Evolutionary conservation across 1,139 yeast species (phyloP), one percentile per base, ranked within the genome.

Genomic region (Candida tetrigidarum): DNA sequence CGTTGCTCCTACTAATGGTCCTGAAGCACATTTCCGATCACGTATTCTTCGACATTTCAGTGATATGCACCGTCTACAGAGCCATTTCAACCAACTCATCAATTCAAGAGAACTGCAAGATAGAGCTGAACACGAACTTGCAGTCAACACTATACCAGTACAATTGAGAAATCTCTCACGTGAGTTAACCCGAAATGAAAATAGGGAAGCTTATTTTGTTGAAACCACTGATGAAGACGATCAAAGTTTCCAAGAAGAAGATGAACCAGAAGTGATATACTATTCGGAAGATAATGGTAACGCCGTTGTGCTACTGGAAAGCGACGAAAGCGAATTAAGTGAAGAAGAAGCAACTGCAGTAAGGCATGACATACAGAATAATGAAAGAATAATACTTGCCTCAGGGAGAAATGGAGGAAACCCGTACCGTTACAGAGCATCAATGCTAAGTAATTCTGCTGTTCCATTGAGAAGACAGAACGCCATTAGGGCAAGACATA

Each of bases 311-410:
- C 14, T 18, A 5, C 20, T 25, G 42, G 48, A 46, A 25, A 42
- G 34, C 28, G 52, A 47, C 10, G 47, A 43, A n/a, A 43, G 41
- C 34, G 33, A 34, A 22, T 22, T 43, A 12, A 27, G 47, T 19
- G 44, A 43, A 12, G 48, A 47, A 42, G 60, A 51, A 12, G 42
- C 46, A 18, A 48, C 43, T 11, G 44, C 44, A 15, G 44, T 55
- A 30, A 47, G 56, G 8, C 50, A 54, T 2, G 58, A 55, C 22
- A 45, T 55, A 20, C 56, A 50, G 34, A 46, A 60, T 6, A 55
- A 53, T 37, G 68, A 64, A 43, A 48, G 62, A 27, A 51, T 64
- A n/a, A 52, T 66, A 5, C 54, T 66, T 3, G 56, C 67, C 3
- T 57, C 66, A 9, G 69, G 69, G 3, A 53, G 68, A n/a, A 55